These are phyloP conservation scores for Corrigiola litoralis DNA, from an alignment of 179 eudicot species.

Conservation along the genomic window DNA sequence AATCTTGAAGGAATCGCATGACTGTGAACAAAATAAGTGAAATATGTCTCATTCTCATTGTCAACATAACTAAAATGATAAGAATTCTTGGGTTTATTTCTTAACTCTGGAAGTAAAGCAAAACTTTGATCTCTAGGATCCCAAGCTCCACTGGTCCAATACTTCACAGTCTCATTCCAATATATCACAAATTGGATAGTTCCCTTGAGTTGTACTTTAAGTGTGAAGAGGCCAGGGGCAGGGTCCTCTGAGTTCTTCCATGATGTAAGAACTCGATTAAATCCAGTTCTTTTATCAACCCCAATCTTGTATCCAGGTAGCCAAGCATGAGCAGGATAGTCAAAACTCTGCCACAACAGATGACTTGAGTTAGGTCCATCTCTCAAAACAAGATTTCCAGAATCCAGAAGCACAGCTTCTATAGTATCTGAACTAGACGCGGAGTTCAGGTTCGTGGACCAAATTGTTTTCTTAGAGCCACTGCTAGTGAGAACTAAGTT, in stretches of 20 bases:
- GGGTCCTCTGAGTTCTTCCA: constrained; percentile 7
- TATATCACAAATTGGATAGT: not conserved
- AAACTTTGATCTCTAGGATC: not conserved
- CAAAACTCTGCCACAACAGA: constrained; percentile 6
- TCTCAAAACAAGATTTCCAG: constrained; percentile 1
- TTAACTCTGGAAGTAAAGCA: not conserved
- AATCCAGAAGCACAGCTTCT: constrained; percentile 9
- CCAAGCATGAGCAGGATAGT: not conserved
- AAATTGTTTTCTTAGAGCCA: constrained; percentile 22
- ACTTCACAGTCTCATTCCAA: not conserved
- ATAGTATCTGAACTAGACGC: constrained; percentile 13
- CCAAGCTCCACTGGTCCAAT: constrained; percentile 2
- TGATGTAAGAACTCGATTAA: not conserved
- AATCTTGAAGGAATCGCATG: not conserved
- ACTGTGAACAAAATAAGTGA: not conserved
- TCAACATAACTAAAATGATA: not conserved
- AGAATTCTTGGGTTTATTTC: not conserved
- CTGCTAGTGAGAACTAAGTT: constrained; percentile 30
- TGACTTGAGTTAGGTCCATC: not conserved
- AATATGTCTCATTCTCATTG: constrained; percentile 9
- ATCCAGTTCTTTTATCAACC: not conserved
- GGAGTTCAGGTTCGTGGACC: constrained; percentile 30
- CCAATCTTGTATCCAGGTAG: constrained; percentile 1
- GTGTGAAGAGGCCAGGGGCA: not conserved
- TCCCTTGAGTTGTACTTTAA: not conserved